Conservation (phyloP, 371 early-diverging fungal species). For the Apophysomyces sp. region DNA sequence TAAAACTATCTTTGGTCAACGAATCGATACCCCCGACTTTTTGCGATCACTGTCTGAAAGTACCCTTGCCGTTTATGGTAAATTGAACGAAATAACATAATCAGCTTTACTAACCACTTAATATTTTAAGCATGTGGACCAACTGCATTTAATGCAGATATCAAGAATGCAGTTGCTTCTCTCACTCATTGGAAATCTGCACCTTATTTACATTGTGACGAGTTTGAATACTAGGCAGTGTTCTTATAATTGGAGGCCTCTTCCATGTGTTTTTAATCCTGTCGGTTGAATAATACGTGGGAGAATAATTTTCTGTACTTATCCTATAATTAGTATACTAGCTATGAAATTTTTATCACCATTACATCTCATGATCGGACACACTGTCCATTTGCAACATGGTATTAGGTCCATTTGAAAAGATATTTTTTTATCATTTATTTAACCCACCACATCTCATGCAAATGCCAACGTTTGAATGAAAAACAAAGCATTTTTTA, state of each 20-base stretch:
- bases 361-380: no score
- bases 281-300: background rate
- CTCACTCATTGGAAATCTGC: constrained; percentile 2
- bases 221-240: constrained; percentile 31
- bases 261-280: background rate
- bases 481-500: no score
- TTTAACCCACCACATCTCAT: no score
- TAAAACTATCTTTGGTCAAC: background rate
- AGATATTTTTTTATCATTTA: no score
- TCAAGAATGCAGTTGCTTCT: constrained; percentile 33
- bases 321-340: no score
- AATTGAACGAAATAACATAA: background rate
- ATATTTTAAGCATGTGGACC: constrained; percentile 43
- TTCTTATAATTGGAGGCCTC: background rate
- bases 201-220: constrained; percentile 35
- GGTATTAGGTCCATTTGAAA: no score
- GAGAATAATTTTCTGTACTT: no score
- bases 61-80: constrained; percentile 37
- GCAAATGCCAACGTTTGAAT: no score
- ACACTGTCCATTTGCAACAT: no score
- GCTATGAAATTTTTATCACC: no score
- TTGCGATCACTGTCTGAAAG: constrained; percentile 2
- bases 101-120: background rate
- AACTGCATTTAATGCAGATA: constrained; percentile 21
- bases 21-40: constrained; percentile 7